Evolutionary conservation across 2,329 filamentous ascomycete species (phyloP).

Genomic region (Beauveria pseudobassiana): DNA sequence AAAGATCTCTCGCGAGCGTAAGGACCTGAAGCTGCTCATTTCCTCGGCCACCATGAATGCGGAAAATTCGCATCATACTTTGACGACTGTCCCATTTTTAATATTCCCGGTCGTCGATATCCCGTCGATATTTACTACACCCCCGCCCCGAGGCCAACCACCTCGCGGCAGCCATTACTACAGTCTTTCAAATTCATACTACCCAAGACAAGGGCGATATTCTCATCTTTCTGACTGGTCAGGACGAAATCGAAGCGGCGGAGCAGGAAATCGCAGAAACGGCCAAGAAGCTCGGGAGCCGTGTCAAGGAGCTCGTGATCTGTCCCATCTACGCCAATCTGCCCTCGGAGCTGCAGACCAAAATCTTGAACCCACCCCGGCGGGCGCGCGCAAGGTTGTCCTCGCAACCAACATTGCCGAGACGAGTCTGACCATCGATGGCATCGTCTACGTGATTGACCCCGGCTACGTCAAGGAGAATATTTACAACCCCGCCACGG

Average conservation of each 20-base stretch:
- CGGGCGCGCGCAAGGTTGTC: conserved; percentile 80
- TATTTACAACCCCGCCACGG: conserved; percentile 81
- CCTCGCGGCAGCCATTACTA: conserved; percentile 82
- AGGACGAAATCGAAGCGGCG: conserved; percentile 90
- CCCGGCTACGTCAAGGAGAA: conserved; percentile 95
- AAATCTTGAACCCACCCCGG: conserved; percentile 88
- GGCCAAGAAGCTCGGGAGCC: conserved; percentile 73
- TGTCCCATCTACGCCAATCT: conserved; percentile 93
- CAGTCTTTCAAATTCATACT: conserved; percentile 90
- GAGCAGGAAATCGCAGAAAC: conserved; percentile 81
- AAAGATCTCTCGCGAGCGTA: conserved; percentile 82
- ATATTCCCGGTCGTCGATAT: conserved; percentile 82
- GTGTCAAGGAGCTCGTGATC: conserved; percentile 79
- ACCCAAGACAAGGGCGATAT: conserved; percentile 82
- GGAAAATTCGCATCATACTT: conserved; percentile 85
- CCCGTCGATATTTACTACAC: conserved; percentile 91
- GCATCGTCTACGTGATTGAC: conserved; percentile 93
- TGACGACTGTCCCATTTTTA: conserved; percentile 87
- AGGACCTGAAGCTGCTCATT: conserved; percentile 83
- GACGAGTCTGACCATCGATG: conserved; percentile 90
- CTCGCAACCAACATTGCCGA: conserved; percentile 96
- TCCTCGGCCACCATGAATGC: conserved; percentile 94
- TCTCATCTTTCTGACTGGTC: conserved; percentile 87
- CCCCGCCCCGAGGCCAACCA: conserved; percentile 86
- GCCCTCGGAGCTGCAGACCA: conserved; percentile 80